Evolutionary conservation across 192 early-diverging fungal species (phyloP).

Genomic region (Gonapodya sp.): DNA sequence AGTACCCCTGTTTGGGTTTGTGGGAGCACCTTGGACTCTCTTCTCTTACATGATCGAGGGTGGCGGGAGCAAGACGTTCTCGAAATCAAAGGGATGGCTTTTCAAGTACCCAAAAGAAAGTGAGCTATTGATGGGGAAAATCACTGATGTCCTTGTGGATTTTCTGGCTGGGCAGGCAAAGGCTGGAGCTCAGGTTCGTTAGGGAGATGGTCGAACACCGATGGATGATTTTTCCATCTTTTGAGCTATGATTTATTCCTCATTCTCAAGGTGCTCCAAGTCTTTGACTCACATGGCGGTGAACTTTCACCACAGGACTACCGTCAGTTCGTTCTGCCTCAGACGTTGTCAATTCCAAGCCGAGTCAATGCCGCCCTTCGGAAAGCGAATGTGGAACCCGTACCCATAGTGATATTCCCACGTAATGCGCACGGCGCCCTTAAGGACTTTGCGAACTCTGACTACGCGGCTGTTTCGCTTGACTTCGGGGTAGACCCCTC

Average conservation of each 20-base stretch:
- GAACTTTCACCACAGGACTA: constrained; percentile 79
- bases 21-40: constrained; percentile 97
- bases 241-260: not conserved
- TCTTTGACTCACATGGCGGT: constrained; percentile 97
- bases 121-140: constrained; percentile 64
- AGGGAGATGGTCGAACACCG: constrained; percentile 6
- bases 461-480: constrained; percentile 79
- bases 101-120: constrained; percentile 63
- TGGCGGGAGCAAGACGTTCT: constrained; percentile 81
- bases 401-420: constrained; percentile 91
- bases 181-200: constrained; percentile 84
- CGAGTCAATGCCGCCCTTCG: constrained; percentile 55
- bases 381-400: constrained; percentile 22
- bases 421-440: constrained; percentile 85
- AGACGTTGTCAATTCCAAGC: constrained; percentile 67
- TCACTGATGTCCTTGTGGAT: constrained; percentile 74
- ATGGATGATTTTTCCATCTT: too few relatives aligned
- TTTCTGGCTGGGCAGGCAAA: constrained; percentile 86
- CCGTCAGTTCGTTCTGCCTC: constrained; percentile 78
- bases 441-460: constrained; percentile 49
- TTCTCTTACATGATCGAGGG: constrained; percentile 99
- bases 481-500: constrained; percentile 83
- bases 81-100: constrained; percentile 87
- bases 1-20: constrained; percentile 89
- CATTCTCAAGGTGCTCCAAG: constrained; percentile 67